Evolutionary conservation across 345 rosid species (phyloP).

Genomic region (Odontarrhena argentea): DNA sequence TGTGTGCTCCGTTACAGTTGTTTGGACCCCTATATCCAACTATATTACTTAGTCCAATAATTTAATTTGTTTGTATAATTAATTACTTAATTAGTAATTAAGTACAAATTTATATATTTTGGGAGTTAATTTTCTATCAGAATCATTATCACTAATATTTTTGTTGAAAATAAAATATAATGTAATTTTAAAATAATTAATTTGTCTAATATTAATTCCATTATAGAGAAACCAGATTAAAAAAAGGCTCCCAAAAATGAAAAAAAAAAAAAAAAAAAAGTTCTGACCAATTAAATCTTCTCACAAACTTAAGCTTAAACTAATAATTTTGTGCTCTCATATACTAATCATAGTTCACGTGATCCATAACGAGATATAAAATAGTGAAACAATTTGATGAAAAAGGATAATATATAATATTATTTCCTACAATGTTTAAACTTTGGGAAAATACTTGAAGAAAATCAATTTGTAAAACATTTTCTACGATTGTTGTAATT

Average conservation of each 20-base stretch:
- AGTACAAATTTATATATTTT: neutral
- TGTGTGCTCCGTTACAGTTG: constrained; percentile 64
- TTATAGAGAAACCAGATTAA: neutral
- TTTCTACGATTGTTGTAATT: neutral
- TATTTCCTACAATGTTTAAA: neutral
- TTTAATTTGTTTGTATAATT: too few relatives aligned
- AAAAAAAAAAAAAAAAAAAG: too few relatives aligned
- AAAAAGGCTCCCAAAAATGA: neutral
- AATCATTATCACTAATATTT: neutral
- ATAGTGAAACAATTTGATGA: neutral
- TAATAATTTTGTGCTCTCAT: neutral
- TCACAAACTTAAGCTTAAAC: neutral
- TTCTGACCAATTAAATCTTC: neutral
- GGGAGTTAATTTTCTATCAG: neutral
- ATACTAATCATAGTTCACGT: neutral
- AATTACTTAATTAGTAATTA: too few relatives aligned
- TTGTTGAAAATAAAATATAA: too few relatives aligned
- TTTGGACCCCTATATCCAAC: constrained; percentile 69
- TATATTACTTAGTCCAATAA: constrained; percentile 13
- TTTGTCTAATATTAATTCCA: too few relatives aligned
- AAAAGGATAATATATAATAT: too few relatives aligned
- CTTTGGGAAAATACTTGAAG: neutral
- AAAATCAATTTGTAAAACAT: neutral
- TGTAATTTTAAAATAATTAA: too few relatives aligned
- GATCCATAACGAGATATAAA: neutral